Base-by-base conservation (phyloP, 345 rosid genomes). In the Ceriops zippeliana region DNA sequence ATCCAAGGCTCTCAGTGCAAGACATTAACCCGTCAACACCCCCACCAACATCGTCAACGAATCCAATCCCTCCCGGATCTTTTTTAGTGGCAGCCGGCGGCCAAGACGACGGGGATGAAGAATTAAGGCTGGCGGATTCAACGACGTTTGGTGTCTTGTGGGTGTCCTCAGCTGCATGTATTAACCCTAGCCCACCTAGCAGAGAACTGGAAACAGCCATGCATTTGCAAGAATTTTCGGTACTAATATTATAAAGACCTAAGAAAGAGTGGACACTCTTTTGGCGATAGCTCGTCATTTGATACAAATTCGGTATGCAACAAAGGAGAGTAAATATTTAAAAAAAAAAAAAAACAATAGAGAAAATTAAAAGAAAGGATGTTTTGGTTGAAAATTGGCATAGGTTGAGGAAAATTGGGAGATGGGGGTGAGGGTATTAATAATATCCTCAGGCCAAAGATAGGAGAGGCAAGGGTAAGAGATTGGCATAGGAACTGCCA, bases 1-100 rank as follows among this genome's bases (percentile, higher is more conserved):
- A 89, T 67, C 98, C 98, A 19, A 92, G 76, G 70, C 90, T 85
- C 86, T 92, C 98, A 2, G 96, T 92, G 62, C 96, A 91, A 11
- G 89, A 86, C 88, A 72, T 83, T 69, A 89, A 63, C 34, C 93
- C 90, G 60, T 83, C 77, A 63, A 76, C 77, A 7, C 76, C 84
- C 0, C 85, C 85, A 4, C 85, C 90, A 6, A 78, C 66, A 52
- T 84, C 84, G 31, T 87, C 89, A 28, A 76, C 24, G 72, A 82
- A 85, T 2, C 84, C 76, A 10, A 78, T 58, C 68, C 77, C 83
- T 4, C 75, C 79, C 0, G 74, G 83, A 54, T 80, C 86, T 59
- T 72, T 82, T 76, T 69, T 83, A 24, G 24, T 46, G 9, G 46
- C 5, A 1, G 58, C 8, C 3, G 58, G 24, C 7, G 57, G 21